Base-by-base conservation (phyloP, 2,329 filamentous ascomycete genomes). In the Pseudogymnoascus sp. region DNA sequence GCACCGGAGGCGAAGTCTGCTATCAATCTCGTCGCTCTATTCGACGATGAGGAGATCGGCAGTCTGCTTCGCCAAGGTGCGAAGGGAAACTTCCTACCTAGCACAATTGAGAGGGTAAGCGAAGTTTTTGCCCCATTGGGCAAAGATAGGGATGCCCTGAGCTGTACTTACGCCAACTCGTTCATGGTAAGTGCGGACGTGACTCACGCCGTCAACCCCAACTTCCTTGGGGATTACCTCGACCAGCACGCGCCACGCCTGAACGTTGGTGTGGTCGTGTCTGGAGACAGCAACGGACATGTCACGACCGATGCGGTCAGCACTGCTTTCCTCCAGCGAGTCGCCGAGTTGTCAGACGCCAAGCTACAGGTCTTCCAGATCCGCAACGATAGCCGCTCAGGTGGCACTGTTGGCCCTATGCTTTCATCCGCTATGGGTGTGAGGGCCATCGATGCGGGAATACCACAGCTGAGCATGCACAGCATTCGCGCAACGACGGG, bases 1-100 rank as follows among this genome's bases (percentile, higher is more conserved):
- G 78, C 80, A 34, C 69, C 75, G 23, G 78, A 82, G 1, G 74
- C 79, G 8, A 83, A 88, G 65, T 83, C 87, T n/a, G 84, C 88
- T 62, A 86, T 97, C 76, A 96, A 96, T 77, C 81, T 97, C 63
- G 90, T 95, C 37, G 92, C 89, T n/a, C 87, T 97, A 70, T 97
- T 97, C 72, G 95, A 97, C 73, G 90, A 97, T 71, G 95, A 99
- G 76, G 95, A 99, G 76, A 96, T 99, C 66, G 95, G 95, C 65
- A 96, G 90, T 25, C 81, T 91, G 7, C 85, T 97, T 60, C 89
- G 93, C 63, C 93, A 97, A 78, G 95, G 95, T 65, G 95, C 95
- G 5, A 83, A 84, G 62, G 88, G 90, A 63, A 97, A 97, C 79
- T 96, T 97, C 79, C 82, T 97, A 64, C 89, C 91, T 42, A 82